Percentiles rank a stretch among this genome's conserved stretches.
These are phyloP conservation scores for Acacia melanoxylon DNA, from an alignment of 306 rosid species.

Conservation along the genomic window DNA sequence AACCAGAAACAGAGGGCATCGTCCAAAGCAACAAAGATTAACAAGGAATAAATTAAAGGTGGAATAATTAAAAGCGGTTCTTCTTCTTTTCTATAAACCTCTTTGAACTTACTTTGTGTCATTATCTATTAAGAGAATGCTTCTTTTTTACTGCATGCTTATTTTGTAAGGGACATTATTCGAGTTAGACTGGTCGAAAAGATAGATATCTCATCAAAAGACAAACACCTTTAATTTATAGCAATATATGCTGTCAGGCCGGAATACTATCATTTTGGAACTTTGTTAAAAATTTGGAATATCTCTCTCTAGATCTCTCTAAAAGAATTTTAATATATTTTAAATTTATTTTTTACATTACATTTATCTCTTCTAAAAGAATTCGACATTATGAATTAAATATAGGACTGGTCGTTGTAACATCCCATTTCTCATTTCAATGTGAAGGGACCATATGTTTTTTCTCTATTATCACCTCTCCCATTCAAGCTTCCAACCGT, in stretches of 20 bases:
- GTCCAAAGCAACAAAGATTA: not conserved
- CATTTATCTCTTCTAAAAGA: not conserved
- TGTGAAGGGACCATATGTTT: too few species aligned
- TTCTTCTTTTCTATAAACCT: not conserved
- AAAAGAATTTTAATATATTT: too few species aligned
- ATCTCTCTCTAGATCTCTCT: not conserved
- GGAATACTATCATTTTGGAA: not conserved
- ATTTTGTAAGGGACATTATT: not conserved
- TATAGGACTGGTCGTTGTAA: not conserved
- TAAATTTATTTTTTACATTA: not conserved
- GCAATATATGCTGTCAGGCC: too few species aligned
- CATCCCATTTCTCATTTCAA: too few species aligned
- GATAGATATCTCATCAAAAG: not conserved
- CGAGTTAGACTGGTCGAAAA: not conserved
- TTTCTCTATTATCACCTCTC: too few species aligned
- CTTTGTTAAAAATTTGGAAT: not conserved
- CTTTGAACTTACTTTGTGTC: not conserved
- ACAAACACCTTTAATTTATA: not conserved
- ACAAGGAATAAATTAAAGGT: not conserved
- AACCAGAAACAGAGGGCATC: not conserved
- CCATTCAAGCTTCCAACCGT: too few species aligned
- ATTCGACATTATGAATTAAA: too few species aligned
- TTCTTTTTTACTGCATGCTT: not conserved
- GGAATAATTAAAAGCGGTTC: not conserved
- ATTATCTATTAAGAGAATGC: not conserved